Evolutionary conservation across 306 rosid species (phyloP), one percentile per base, ranked within the genome.

Genomic region (Prunus armeniaca): DNA sequence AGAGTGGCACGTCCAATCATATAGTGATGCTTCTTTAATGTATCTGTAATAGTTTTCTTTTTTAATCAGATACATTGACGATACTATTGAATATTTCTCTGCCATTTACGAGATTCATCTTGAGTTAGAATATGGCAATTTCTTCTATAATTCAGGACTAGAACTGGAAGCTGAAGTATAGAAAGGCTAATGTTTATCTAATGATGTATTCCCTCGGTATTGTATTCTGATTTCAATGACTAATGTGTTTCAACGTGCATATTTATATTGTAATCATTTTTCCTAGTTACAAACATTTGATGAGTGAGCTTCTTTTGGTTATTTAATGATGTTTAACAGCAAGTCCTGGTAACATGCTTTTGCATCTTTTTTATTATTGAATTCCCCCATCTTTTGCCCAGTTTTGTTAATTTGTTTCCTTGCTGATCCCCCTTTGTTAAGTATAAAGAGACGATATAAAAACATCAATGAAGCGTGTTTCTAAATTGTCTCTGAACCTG

Each of bases 401-500:
- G 62, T 32, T 76, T 74, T 67, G 3, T 54, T 38, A 45, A 15
- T 38, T 72, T 41, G 9, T 30, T 73, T 11, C 34, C 74, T 11
- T 47, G 68, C n/a, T 9, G 6, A n/a, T 15, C 54, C 30, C 27
- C 47, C 43, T 12, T 22, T n/a, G 2, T 52, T 52, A 52, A 17
- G 57, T 4, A 52, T 9, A 52, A 52, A 52, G 18, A 15, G 57
- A 52, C 19, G 20, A 56, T 56, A 56, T 20, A 56, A 9, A 22
- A 56, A 56, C 62, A 56, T 22, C 51, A 30, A n/a, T 51, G 34
- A 27, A 5, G 58, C 22, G 20, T 27, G 7, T 61, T 45, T 30
- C 69, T 74, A 14, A 14, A 30, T 76, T 80, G 22, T 79, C 34
- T 78, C 47, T 52, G n/a, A n/a, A 80, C 72, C 45, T 82, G 78